A percentile compares a stretch with the other conserved stretches of the same genome.
phyloP scores from a whole-genome alignment of 306 rosid genomes.

The Lagenaria siceraria region DNA sequence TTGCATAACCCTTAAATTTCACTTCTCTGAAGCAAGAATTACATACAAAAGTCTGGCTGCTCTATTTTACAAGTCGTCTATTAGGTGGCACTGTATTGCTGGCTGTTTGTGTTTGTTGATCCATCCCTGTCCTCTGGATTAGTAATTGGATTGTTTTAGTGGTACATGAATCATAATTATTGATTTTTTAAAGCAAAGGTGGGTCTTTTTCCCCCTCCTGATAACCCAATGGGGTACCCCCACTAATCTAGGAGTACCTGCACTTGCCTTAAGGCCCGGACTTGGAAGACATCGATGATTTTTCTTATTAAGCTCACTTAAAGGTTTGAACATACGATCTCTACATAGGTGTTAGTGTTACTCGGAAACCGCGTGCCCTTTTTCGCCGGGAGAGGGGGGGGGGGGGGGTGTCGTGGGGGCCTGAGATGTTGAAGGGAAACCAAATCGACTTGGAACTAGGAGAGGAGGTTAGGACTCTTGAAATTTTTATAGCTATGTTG shows the following conservation, averaged over 20 bases:
- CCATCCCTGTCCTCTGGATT: background rate
- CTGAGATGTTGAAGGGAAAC: too few species aligned
- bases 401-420: too few species aligned
- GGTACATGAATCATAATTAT: background rate
- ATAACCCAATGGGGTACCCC: background rate
- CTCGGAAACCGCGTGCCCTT: background rate
- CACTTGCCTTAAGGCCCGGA: background rate
- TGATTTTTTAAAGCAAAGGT: background rate
- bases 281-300: background rate
- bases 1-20: background rate
- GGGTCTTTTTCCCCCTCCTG: too few species aligned
- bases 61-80: background rate
- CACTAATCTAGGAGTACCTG: background rate
- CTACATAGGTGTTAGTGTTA: background rate
- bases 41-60: background rate
- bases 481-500: background rate
- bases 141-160: background rate
- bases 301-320: background rate
- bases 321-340: background rate
- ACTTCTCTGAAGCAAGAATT: background rate
- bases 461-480: background rate
- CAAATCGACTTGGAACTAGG: too few species aligned
- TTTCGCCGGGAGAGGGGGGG: background rate
- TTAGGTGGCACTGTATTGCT: background rate
- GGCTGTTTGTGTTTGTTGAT: background rate